Percentiles rank a stretch among this genome's conserved stretches.
These are phyloP conservation scores for Macrotyloma uniflorum DNA, from an alignment of 306 rosid species.

Conservation along the genomic window DNA sequence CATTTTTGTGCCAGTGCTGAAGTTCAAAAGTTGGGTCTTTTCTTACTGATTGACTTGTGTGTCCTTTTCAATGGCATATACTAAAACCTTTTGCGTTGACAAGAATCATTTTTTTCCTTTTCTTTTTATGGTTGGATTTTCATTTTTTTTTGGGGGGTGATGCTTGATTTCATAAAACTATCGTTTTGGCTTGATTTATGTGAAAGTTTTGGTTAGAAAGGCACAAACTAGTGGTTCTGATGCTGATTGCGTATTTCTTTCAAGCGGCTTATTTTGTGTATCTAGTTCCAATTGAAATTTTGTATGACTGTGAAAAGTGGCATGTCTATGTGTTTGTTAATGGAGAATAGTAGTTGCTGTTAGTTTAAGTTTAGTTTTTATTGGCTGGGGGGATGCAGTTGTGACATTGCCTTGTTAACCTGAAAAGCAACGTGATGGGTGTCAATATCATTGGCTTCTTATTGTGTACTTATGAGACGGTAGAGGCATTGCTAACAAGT, in stretches of 20 bases:
- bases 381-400: neutral
- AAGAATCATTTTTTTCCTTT: no score
- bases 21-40: neutral
- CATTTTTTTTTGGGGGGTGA: neutral
- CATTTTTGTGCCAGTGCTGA: neutral
- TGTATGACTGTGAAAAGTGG: neutral
- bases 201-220: neutral
- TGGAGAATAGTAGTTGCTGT: neutral
- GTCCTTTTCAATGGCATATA: neutral
- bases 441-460: neutral
- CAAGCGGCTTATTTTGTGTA: neutral
- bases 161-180: neutral
- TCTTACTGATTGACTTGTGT: neutral
- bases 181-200: no score
- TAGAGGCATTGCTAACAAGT: neutral
- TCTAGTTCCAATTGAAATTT: neutral
- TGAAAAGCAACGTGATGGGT: neutral
- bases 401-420: slow-evolving; percentile 1
- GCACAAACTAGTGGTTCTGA: neutral
- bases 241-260: neutral
- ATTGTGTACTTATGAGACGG: neutral
- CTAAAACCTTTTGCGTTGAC: no score
- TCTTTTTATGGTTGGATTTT: neutral
- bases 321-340: neutral
- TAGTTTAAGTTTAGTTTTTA: neutral